Evolutionary conservation across 805 yeast genomes (phyloP).

Genomic region (Blastobotrys attinorum): DNA sequence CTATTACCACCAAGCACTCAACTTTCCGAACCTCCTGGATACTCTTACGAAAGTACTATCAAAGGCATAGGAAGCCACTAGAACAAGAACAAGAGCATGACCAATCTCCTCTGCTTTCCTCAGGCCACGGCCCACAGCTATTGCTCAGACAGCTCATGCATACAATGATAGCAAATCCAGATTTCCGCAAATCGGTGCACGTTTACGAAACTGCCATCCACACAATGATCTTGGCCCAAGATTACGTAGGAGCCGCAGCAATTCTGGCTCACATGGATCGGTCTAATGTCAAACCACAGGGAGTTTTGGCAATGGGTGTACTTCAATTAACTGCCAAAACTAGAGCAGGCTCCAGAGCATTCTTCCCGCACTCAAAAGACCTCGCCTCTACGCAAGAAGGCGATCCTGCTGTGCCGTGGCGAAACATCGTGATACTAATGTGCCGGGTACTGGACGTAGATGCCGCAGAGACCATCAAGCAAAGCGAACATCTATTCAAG

Average conservation of each 20-base stretch:
- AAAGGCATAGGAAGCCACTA: too few relatives aligned
- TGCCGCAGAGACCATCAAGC: background rate
- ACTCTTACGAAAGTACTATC: constrained; percentile 3
- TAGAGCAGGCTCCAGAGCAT: background rate
- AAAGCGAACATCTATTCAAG: constrained; percentile 1
- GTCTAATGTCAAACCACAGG: constrained; percentile 8
- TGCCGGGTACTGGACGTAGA: background rate
- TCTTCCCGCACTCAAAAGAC: background rate
- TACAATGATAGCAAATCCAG: constrained; percentile 9
- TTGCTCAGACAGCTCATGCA: constrained; percentile 9
- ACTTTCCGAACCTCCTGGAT: constrained; percentile 1
- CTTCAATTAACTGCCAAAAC: constrained; percentile 12
- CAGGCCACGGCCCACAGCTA: background rate
- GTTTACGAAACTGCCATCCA: constrained; percentile 16
- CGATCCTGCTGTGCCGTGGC: background rate
- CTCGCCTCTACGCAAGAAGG: background rate
- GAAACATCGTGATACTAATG: background rate
- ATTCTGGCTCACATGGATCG: constrained; percentile 15
- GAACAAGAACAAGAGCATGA: too few relatives aligned
- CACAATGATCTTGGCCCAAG: constrained; percentile 12
- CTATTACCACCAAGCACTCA: background rate
- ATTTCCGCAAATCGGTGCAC: constrained; percentile 10
- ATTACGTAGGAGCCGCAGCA: constrained; percentile 11
- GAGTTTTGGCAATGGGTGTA: constrained; percentile 9
- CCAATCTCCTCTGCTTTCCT: background rate